Conservation (phyloP, 345 rosid species). For the Sisymbrium altissimum region DNA sequence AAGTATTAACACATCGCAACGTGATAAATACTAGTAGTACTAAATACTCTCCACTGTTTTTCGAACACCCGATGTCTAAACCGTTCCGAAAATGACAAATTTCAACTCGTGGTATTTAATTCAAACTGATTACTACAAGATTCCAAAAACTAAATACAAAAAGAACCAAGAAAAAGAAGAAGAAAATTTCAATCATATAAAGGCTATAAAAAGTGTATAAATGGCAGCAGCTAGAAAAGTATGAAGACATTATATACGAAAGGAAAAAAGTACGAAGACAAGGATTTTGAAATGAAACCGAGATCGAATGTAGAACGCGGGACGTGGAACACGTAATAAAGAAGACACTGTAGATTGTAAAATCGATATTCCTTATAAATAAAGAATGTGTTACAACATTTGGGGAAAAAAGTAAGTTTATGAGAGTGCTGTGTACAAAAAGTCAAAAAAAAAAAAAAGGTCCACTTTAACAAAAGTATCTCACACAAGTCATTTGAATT, state of each 20-base stretch:
- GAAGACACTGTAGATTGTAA: not conserved
- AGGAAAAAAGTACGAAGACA: not conserved
- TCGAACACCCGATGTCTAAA: not conserved
- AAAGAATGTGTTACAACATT: not conserved
- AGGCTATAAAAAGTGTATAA: not conserved
- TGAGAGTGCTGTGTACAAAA: slow-evolving; percentile 11
- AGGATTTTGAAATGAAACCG: not conserved
- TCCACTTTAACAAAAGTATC: slow-evolving; percentile 2
- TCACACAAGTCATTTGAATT: slow-evolving; percentile 6
- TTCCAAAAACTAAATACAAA: not conserved
- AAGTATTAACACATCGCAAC: too few species aligned
- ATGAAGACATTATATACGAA: not conserved
- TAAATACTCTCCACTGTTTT: not conserved
- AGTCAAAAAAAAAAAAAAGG: not conserved
- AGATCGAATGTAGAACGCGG: slow-evolving; percentile 21
- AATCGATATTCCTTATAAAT: not conserved
- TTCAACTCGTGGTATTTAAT: not conserved
- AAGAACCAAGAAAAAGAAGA: not conserved
- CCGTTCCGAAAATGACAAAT: not conserved
- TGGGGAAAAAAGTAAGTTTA: not conserved
- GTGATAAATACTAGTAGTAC: too few species aligned
- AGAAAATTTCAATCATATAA: not conserved
- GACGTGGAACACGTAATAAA: not conserved
- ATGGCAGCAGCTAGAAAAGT: not conserved
- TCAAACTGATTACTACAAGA: not conserved